Evolutionary conservation across 106 monocot species (phyloP).

Genomic region (Allium cepa): DNA sequence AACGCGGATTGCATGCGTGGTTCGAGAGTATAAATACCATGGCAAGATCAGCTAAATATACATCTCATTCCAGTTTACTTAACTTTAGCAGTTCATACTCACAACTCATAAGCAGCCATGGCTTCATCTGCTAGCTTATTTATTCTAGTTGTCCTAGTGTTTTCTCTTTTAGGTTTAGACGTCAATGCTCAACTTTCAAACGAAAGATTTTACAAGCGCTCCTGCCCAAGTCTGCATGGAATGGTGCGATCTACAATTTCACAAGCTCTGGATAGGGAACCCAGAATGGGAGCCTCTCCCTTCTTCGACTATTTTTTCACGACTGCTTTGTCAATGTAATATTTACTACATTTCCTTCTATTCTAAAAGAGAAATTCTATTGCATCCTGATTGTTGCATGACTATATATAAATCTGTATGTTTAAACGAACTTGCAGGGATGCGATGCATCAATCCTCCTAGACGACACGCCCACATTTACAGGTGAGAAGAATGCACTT

Average conservation of each 20-base stretch:
- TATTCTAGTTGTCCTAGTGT: no score
- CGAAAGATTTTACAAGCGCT: slow-evolving; percentile 5
- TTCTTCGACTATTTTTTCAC: slow-evolving; percentile 46
- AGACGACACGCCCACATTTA: slow-evolving; percentile 5
- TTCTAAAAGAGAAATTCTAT: no score
- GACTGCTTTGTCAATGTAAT: slow-evolving; percentile 32
- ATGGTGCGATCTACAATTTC: slow-evolving; percentile 27
- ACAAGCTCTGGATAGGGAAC: slow-evolving; percentile 17
- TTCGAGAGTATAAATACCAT: no score
- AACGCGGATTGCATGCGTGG: no score
- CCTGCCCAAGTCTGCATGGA: slow-evolving; percentile 18
- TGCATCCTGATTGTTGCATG: no score
- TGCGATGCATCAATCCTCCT: slow-evolving; percentile 11
- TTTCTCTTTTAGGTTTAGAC: slow-evolving; percentile 5
- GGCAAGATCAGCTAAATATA: no score
- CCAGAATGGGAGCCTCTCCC: slow-evolving; percentile 41
- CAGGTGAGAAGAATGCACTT: slow-evolving; percentile 9
- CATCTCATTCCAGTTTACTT: no score
- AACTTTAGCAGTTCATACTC: no score
- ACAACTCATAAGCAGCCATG: no score
- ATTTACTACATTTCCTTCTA: background rate
- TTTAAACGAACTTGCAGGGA: background rate
- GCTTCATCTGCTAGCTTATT: no score
- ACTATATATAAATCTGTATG: no score
- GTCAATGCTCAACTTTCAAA: slow-evolving; percentile 1